Evolutionary conservation across 768 basidiomycete species (phyloP).

Genomic region (Gloeostereum incarnatum): DNA sequence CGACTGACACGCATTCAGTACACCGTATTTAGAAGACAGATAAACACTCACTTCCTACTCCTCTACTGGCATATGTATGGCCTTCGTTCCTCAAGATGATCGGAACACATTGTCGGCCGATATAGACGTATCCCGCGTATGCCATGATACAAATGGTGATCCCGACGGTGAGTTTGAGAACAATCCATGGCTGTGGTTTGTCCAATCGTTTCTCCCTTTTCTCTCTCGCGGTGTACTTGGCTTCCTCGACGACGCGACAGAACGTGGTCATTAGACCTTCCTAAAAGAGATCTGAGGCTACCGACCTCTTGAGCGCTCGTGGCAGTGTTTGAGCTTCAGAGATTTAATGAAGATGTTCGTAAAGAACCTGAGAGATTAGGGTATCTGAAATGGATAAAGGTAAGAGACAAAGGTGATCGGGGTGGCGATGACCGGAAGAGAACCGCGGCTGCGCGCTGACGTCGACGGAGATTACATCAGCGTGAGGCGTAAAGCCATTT

Average conservation of each 20-base stretch:
- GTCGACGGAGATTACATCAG: too few relatives aligned
- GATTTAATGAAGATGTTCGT: too few relatives aligned
- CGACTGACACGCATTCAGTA: constrained; percentile 36
- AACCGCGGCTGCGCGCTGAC: too few relatives aligned
- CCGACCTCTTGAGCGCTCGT: too few relatives aligned
- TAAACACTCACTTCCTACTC: constrained; percentile 56
- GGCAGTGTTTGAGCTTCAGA: too few relatives aligned
- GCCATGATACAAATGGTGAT: constrained; percentile 51
- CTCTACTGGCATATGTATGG: constrained; percentile 36
- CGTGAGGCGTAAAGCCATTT: too few relatives aligned
- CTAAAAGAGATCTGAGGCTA: too few relatives aligned
- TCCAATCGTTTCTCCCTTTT: constrained; percentile 29
- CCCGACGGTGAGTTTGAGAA: constrained; percentile 57
- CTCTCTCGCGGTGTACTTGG: constrained; percentile 25
- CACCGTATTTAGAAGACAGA: neutral
- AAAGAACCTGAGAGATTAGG: too few relatives aligned
- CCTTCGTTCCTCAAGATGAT: constrained; percentile 46
- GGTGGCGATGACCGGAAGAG: too few relatives aligned
- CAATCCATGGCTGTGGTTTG: constrained; percentile 64
- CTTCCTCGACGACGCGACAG: constrained; percentile 49
- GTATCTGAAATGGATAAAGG: too few relatives aligned
- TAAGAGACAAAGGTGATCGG: too few relatives aligned
- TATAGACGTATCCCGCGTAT: constrained; percentile 73
- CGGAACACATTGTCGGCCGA: constrained; percentile 59
- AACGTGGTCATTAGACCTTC: too few relatives aligned